phyloP scores from a whole-genome alignment of 2,329 filamentous ascomycete species.

The Dactylella cylindrospora region DNA sequence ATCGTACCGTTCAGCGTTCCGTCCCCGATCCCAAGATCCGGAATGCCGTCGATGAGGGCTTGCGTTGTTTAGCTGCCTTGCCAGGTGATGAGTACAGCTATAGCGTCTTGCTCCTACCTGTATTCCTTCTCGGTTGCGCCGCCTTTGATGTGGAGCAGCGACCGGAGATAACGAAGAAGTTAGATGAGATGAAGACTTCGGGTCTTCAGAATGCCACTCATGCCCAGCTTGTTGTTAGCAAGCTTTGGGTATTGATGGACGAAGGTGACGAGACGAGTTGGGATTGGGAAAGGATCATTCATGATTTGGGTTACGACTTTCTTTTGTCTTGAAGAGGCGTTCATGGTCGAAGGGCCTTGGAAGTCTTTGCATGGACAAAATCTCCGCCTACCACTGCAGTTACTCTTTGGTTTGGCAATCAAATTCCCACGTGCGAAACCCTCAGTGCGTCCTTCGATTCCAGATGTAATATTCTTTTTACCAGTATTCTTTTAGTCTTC shows the following conservation, averaged over 20 bases:
- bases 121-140: slow-evolving; percentile 64
- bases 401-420: not conserved
- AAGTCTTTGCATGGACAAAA: not conserved
- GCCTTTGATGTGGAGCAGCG: slow-evolving; percentile 61
- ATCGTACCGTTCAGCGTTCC: slow-evolving; percentile 63
- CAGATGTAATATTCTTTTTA: slow-evolving; percentile 41
- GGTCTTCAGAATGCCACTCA: slow-evolving; percentile 62
- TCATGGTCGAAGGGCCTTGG: not conserved
- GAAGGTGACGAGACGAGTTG: slow-evolving; percentile 59
- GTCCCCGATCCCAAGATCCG: slow-evolving; percentile 60
- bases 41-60: slow-evolving; percentile 61
- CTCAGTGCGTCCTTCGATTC: slow-evolving; percentile 44
- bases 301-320: slow-evolving; percentile 63
- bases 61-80: slow-evolving; percentile 60
- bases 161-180: slow-evolving; percentile 59
- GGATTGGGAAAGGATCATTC: slow-evolving; percentile 66
- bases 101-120: slow-evolving; percentile 63
- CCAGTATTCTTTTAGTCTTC: slow-evolving; percentile 33
- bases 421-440: slow-evolving; percentile 9
- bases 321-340: slow-evolving; percentile 58
- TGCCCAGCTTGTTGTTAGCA: slow-evolving; percentile 60
- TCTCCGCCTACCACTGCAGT: not conserved
- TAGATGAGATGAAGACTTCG: slow-evolving; percentile 60
- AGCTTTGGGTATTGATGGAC: slow-evolving; percentile 64
- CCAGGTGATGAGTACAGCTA: slow-evolving; percentile 61